Percentiles rank a stretch among this genome's conserved stretches.
Evolutionary conservation across 495 filamentous ascomycete genomes (phyloP).

Genomic region (Pyrenula aspistea): DNA sequence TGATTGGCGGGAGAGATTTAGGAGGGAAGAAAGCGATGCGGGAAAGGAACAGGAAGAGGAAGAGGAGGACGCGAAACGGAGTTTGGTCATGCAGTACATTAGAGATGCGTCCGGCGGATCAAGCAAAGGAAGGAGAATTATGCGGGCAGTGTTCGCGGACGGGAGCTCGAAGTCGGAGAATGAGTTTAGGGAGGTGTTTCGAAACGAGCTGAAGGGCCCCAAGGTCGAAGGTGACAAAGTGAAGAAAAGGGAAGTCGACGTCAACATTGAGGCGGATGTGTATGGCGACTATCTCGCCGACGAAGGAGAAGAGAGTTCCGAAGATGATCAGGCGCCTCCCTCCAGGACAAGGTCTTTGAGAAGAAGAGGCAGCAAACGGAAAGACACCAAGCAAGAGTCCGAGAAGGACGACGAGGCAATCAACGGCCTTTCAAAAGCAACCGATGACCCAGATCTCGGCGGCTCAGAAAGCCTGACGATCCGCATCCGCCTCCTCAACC

Average conservation of each 20-base stretch:
- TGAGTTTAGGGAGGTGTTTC: conserved; percentile 51
- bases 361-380: conserved; percentile 13
- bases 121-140: conserved; percentile 36
- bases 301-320: conserved; percentile 28
- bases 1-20: conserved; percentile 53
- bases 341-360: conserved; percentile 22
- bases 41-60: conserved; percentile 14
- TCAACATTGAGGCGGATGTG: conserved; percentile 45
- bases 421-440: conserved; percentile 6
- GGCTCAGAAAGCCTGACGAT: conserved; percentile 47
- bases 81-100: conserved; percentile 47
- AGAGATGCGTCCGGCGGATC: conserved; percentile 16
- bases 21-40: conserved; percentile 18
- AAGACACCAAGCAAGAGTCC: background rate
- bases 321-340: conserved; percentile 15
- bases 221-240: conserved; percentile 18
- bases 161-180: conserved; percentile 29
- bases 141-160: conserved; percentile 55
- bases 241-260: conserved; percentile 31
- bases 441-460: conserved; percentile 25
- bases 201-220: conserved; percentile 39
- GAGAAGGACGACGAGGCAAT: conserved; percentile 1
- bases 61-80: conserved; percentile 25
- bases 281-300: conserved; percentile 44
- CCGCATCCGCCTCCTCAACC: conserved; percentile 48